Conservation (phyloP, 2,329 filamentous ascomycete genomes). For the Monilinia fructigena region DNA sequence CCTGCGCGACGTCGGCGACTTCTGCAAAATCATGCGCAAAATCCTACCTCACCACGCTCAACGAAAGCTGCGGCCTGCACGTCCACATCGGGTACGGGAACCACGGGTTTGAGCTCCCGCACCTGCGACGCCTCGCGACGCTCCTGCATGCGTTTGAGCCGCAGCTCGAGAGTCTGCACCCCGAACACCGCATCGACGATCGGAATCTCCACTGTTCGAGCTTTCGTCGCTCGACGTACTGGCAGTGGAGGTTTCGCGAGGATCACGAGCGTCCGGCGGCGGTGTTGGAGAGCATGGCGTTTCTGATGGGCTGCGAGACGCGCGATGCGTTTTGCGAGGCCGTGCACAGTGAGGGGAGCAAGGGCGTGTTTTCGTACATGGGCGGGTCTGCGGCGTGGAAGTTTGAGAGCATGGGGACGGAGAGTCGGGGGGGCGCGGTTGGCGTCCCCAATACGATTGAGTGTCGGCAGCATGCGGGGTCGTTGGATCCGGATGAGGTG, state of each 20-base stretch:
- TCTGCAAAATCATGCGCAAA: conserved; percentile 25
- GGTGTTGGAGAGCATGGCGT: neutral
- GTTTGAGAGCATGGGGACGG: neutral
- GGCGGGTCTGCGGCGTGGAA: neutral
- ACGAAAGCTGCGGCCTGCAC: conserved; percentile 36
- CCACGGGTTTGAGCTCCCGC: conserved; percentile 30
- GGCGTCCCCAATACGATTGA: conserved; percentile 29
- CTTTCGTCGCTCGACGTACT: neutral
- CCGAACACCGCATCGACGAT: conserved; percentile 7
- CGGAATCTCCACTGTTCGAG: neutral
- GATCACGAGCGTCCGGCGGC: neutral
- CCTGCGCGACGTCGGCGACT: conserved; percentile 21
- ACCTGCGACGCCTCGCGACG: conserved; percentile 36
- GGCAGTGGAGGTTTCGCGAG: neutral
- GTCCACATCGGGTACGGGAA: conserved; percentile 39
- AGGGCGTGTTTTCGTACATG: neutral
- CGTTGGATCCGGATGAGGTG: conserved; percentile 26
- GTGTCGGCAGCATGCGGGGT: conserved; percentile 35
- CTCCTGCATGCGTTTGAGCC: conserved; percentile 38
- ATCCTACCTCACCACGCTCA: conserved; percentile 30
- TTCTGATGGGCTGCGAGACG: neutral
- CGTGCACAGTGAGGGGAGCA: neutral
- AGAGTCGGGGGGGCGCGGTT: accelerated
- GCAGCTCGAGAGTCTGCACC: conserved; percentile 36
- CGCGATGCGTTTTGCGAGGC: neutral